A percentile compares a stretch with the other conserved stretches of the same genome.
Evolutionary conservation across 1,284 basidiomycete genomes (phyloP).

Genomic region (Apiotrichum gracile): DNA sequence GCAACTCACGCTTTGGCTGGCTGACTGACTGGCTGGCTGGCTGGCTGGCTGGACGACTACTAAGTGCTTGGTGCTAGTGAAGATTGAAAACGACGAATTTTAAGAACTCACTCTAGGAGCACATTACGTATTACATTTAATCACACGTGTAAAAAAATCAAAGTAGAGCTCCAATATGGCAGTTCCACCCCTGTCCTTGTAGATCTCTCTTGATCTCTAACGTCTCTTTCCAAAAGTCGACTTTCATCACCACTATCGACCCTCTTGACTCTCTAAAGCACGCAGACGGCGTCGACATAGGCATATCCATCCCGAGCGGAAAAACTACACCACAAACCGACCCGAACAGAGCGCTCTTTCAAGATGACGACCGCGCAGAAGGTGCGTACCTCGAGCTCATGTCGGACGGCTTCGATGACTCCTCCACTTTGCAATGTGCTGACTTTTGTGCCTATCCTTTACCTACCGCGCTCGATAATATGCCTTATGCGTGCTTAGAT

Average conservation of each 20-base stretch:
- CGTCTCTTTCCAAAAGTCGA: not conserved
- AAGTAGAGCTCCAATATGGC: not conserved
- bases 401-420: no score
- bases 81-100: no score
- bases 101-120: no score
- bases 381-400: conserved; percentile 14
- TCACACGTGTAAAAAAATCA: no score
- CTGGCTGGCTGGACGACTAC: no score
- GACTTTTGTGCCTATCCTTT: not conserved
- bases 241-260: not conserved
- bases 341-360: not conserved
- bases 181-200: no score
- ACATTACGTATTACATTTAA: not conserved
- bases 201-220: not conserved
- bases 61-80: no score
- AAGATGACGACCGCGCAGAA: conserved; percentile 48
- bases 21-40: no score
- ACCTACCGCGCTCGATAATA: not conserved
- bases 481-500: conserved; percentile 22
- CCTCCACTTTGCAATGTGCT: no score
- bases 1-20: no score
- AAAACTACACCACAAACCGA: not conserved
- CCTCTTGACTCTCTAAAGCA: not conserved
- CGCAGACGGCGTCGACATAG: not conserved
- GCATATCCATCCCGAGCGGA: not conserved